Percentiles rank a stretch among this genome's conserved stretches.
phyloP scores from a whole-genome alignment of 2,329 filamentous ascomycete genomes.

The Mycocentrospora acerina region DNA sequence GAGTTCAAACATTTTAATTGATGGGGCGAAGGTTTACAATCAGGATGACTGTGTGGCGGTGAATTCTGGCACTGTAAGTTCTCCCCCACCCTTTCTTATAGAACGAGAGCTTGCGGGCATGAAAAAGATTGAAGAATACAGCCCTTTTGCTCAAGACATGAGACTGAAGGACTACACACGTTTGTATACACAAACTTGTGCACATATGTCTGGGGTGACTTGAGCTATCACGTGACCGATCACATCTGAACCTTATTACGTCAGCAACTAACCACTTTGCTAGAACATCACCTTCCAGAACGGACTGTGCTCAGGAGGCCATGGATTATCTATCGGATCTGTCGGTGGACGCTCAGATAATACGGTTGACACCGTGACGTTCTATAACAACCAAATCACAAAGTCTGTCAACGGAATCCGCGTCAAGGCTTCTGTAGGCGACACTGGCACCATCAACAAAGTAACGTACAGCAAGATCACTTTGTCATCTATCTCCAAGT shows the following conservation, averaged over 20 bases:
- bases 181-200: too few species aligned
- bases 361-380: conserved; percentile 54
- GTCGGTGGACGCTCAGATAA: conserved; percentile 59
- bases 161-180: too few species aligned
- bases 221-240: too few species aligned
- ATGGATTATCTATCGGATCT: conserved; percentile 60
- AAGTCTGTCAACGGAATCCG: conserved; percentile 59
- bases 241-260: not conserved
- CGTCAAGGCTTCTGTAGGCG: conserved; percentile 57
- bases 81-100: too few species aligned
- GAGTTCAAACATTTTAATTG: conserved; percentile 51
- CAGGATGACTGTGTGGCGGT: conserved; percentile 62
- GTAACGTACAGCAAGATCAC: conserved; percentile 51
- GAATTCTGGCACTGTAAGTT: conserved; percentile 52
- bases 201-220: too few species aligned
- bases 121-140: too few species aligned
- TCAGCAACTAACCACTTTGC: conserved; percentile 1
- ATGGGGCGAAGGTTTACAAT: conserved; percentile 55
- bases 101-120: too few species aligned
- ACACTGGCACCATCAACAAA: conserved; percentile 53
- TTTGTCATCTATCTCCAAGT: conserved; percentile 47
- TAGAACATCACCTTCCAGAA: conserved; percentile 38
- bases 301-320: conserved; percentile 54
- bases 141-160: too few species aligned
- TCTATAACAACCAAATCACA: conserved; percentile 51